Evolutionary conservation across 108 stramenopile species (phyloP), one percentile per base, ranked within the genome.

Genomic region (Asterionellopsis glacialis): DNA sequence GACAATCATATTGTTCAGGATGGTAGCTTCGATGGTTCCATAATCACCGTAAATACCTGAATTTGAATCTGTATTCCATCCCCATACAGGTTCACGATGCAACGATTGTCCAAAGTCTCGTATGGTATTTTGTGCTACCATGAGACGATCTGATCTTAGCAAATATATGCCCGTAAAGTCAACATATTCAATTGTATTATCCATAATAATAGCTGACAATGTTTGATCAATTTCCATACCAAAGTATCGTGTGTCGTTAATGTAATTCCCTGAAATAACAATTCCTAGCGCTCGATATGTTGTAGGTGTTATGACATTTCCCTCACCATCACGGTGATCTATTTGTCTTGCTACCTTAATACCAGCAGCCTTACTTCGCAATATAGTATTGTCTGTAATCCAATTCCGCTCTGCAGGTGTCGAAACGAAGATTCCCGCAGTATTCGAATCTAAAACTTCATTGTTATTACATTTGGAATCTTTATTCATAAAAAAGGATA

Each of bases 401-500:
- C 16, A 22, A 9, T 55, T 55, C 9, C 22, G 27, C 9, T 55
- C 54, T 9, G 54, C 54, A 21, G 54, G 54, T 28, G 22, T 22
- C n/a, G 54, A 55, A 24, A 55, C 9, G 22, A 55, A 55, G 2
- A 55, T 55, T 18, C 54, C 54, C 9, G 18, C 22, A 38, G 54
- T 55, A 4, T 16, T 2, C 1, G 54, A 55, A 22, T 55, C 23
- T 9, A 23, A 16, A 5, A 55, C 23, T 1, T 18, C 5, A 9
- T 55, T 55, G 16, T 18, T 1, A 23, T 18, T 40, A 9, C 54
- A 55, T 38, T 28, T 24, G 3, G 54, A 55, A 9, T 55, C 9
- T 18, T 24, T 19, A 9, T 55, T 55, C 54, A 55, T 55, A 40
- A 55, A 55, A 9, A 55, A 55, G 27, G 54, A 55, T 6, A 55